phyloP scores from a whole-genome alignment of 495 filamentous ascomycete genomes.

The Neurospora sp. region DNA sequence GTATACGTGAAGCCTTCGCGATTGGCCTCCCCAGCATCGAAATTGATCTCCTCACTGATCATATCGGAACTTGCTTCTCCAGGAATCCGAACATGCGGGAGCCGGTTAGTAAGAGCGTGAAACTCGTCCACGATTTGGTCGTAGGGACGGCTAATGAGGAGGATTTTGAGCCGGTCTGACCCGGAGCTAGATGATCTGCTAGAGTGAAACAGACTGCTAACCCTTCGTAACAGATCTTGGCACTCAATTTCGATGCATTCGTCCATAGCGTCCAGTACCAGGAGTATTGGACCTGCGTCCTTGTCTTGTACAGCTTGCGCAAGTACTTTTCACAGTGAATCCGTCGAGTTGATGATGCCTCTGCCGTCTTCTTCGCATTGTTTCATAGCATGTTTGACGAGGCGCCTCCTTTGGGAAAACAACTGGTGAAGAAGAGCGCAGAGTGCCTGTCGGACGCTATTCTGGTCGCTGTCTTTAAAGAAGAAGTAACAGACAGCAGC shows the following conservation, averaged over 20 bases:
- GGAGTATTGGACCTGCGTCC: slow-evolving; percentile 27
- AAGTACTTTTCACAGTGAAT: slow-evolving; percentile 31
- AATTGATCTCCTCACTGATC: slow-evolving; percentile 4
- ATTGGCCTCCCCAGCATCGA: slow-evolving; percentile 11
- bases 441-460: slow-evolving; percentile 16
- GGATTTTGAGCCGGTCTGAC: not conserved
- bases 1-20: slow-evolving; percentile 20
- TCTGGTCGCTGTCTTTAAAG: slow-evolving; percentile 23
- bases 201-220: not conserved
- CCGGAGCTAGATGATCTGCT: too few species aligned
- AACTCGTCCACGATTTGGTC: slow-evolving; percentile 15
- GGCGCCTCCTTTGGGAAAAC: slow-evolving; percentile 7
- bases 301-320: slow-evolving; percentile 20
- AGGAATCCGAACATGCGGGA: slow-evolving; percentile 19
- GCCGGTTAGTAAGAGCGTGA: slow-evolving; percentile 10
- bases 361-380: not conserved
- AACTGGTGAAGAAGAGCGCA: slow-evolving; percentile 26
- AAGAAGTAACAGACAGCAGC: slow-evolving; percentile 25
- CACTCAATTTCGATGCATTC: not conserved
- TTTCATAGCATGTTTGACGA: slow-evolving; percentile 4
- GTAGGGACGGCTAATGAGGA: slow-evolving; percentile 32
- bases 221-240: not conserved
- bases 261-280: slow-evolving; percentile 32
- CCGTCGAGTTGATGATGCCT: slow-evolving; percentile 5
- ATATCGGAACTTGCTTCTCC: slow-evolving; percentile 26